These are phyloP conservation scores for Aspergillus ostianus DNA, from an alignment of 495 filamentous ascomycete species.

Conservation along the genomic window DNA sequence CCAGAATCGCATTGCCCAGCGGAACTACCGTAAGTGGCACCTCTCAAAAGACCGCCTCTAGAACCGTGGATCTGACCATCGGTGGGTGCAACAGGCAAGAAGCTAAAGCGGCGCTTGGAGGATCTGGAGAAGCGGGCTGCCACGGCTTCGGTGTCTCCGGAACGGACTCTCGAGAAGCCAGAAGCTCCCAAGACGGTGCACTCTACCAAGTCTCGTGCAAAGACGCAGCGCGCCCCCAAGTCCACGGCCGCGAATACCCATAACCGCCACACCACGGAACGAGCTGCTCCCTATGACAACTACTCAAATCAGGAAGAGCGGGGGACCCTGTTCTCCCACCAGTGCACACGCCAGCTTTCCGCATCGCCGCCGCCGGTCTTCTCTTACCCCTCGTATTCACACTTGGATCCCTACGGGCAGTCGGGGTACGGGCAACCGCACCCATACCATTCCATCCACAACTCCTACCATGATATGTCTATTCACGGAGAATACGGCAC, in stretches of 20 bases:
- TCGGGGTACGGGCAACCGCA: constrained; percentile 61
- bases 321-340: constrained; percentile 59
- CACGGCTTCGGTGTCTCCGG: constrained; percentile 71
- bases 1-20: constrained; percentile 96
- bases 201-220: constrained; percentile 43
- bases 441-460: constrained; percentile 63
- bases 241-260: constrained; percentile 36
- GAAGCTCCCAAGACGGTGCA: constrained; percentile 42
- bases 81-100: constrained; percentile 69
- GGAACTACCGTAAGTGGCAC: constrained; percentile 87
- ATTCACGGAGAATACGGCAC: constrained; percentile 62
- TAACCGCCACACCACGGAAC: constrained; percentile 28
- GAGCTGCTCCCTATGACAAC: constrained; percentile 34
- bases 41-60: background rate
- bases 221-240: constrained; percentile 43
- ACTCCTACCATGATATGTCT: constrained; percentile 54
- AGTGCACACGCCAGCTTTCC: constrained; percentile 68
- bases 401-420: constrained; percentile 65
- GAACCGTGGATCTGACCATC: background rate
- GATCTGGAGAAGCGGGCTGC: constrained; percentile 92
- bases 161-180: constrained; percentile 58
- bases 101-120: constrained; percentile 95
- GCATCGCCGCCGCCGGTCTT: constrained; percentile 72
- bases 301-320: constrained; percentile 45
- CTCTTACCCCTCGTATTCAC: constrained; percentile 67